These are phyloP conservation scores for Coemansia sp. DNA, from an alignment of 192 early-diverging fungal species.

Conservation along the genomic window DNA sequence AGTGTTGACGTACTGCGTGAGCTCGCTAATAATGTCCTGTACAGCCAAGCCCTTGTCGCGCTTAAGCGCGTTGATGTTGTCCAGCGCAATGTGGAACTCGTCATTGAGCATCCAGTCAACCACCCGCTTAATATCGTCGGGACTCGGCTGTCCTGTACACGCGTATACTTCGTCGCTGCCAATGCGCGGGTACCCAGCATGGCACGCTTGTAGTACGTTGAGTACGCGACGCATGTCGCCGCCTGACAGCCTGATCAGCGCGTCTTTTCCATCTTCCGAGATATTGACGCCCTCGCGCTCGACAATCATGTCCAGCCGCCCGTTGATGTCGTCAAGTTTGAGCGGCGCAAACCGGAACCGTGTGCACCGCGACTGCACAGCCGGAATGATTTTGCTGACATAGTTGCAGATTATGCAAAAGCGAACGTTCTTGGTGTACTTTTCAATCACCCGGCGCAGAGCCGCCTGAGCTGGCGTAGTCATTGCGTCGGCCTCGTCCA, in stretches of 20 bases:
- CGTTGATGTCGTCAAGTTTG: constrained; percentile 72
- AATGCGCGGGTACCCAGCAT: constrained; percentile 78
- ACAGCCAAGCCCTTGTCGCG: constrained; percentile 85
- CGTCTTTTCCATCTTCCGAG: constrained; percentile 72
- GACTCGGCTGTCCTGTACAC: constrained; percentile 89
- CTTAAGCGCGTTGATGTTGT: constrained; percentile 71
- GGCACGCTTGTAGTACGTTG: constrained; percentile 92
- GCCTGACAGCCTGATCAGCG: constrained; percentile 77
- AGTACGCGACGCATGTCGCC: constrained; percentile 98
- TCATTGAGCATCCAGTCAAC: constrained; percentile 79
- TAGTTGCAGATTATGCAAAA: constrained; percentile 99
- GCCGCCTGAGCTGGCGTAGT: constrained; percentile 90
- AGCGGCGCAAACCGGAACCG: constrained; percentile 93
- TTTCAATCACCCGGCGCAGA: constrained; percentile 94
- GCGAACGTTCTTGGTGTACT: constrained; percentile 95
- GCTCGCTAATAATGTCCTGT: constrained; percentile 83
- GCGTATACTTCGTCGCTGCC: constrained; percentile 83
- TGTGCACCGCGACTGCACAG: constrained; percentile 98
- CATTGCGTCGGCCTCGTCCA: constrained; percentile 98
- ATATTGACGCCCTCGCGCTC: constrained; percentile 79
- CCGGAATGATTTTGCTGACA: constrained; percentile 95
- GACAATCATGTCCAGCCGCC: constrained; percentile 69
- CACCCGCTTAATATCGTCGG: constrained; percentile 77
- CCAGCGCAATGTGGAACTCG: constrained; percentile 78
- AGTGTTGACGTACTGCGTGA: constrained; percentile 63